phyloP scores from a whole-genome alignment of 1,284 basidiomycete genomes.

The Apiotrichum laibachii region DNA sequence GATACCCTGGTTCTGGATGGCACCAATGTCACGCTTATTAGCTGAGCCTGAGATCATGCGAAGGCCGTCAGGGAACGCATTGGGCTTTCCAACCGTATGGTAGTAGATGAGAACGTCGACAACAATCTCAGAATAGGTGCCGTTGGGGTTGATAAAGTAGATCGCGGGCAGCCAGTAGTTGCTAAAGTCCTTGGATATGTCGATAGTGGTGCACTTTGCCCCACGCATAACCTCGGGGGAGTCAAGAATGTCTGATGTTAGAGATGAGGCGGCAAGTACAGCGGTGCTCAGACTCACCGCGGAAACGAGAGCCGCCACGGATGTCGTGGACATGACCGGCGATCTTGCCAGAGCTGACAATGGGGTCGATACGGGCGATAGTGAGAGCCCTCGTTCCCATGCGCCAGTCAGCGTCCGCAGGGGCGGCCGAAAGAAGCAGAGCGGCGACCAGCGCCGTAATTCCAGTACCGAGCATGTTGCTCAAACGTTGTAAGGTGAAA shows the following conservation, averaged over 20 bases:
- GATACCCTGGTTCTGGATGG: conserved; percentile 6
- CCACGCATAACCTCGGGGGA: conserved; percentile 18
- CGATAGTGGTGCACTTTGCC: conserved; percentile 31
- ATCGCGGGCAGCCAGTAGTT: conserved; percentile 39
- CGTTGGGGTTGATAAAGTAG: conserved; percentile 21
- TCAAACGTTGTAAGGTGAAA: no score
- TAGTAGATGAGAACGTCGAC: conserved; percentile 37
- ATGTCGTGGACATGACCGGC: conserved; percentile 50
- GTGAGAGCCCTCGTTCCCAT: not conserved
- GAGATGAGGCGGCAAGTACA: not conserved
- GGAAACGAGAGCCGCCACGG: conserved; percentile 21
- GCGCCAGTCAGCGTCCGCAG: not conserved
- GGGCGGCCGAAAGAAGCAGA: not conserved
- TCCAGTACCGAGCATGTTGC: no score
- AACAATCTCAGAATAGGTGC: conserved; percentile 22
- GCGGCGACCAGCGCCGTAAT: not conserved
- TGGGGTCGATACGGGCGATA: conserved; percentile 49
- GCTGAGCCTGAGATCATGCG: conserved; percentile 44
- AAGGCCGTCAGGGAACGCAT: conserved; percentile 45
- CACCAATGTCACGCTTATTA: conserved; percentile 21
- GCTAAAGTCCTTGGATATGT: conserved; percentile 41
- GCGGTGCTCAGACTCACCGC: not conserved
- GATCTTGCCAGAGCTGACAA: conserved; percentile 45
- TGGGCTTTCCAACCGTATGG: conserved; percentile 22
- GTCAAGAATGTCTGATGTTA: conserved; percentile 20